Evolutionary conservation across 306 rosid species (phyloP), one percentile per base, ranked within the genome.

Genomic region (Inga leiocalycina): DNA sequence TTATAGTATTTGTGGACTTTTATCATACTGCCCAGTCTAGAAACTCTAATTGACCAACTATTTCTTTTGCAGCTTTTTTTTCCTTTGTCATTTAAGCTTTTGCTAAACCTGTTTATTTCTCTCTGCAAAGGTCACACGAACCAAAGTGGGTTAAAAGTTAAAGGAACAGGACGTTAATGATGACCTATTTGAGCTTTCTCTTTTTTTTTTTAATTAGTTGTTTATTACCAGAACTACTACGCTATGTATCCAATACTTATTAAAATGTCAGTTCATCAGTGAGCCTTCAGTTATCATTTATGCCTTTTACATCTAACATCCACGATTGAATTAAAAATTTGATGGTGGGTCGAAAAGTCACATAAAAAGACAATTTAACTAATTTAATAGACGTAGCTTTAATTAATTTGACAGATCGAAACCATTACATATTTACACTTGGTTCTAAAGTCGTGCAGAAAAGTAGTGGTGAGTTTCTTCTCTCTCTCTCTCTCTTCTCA

Each of bases 31-130:
- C 32, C 10, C 74, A 70, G 43, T 70, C 34, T 41, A 41, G 52
- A 41, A 41, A 70, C 27, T 34, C 16, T 70, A 39, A 8, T 41
- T 69, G 74, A 69, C 51, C 49, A 32, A 39, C 51, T 70, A 9
- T 70, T 41, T 67, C 41, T 79, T 79, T 79, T n/a, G 10, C 62
- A 44, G 52, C 54, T 37, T 35, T 75, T 75, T 49, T 52, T 52
- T 35, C 2, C 3, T 61, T 61, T 61, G 34, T 61, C 68, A 16
- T 75, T 57, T 27, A 27, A 22, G 41, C 30, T 57, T 43, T 39
- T 57, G 5, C 34, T 22, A 34, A 76, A 61, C 41, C 6, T 61
- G 37, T 30, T 24, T 39, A 39, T 39, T 61, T 24, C 74, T 19
- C 65, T 20, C 75, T 66, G 65, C 48, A 64, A 37, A 78, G 81